Conservation (phyloP, 805 yeast species). For the Kluyveromyces siamensis region DNA sequence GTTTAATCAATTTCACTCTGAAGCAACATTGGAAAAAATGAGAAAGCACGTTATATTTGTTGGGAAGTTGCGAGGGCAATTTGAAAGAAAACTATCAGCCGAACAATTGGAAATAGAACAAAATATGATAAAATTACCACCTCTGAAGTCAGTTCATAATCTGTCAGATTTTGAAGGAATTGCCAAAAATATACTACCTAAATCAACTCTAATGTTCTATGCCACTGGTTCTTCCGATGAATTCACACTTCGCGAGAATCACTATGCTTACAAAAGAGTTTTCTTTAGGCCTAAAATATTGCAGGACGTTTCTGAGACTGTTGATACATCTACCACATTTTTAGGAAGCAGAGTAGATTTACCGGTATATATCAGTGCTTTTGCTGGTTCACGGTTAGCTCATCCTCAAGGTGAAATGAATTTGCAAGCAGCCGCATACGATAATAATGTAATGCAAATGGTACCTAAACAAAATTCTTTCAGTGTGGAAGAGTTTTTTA, state of each 20-base stretch:
- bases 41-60: slow-evolving; percentile 7
- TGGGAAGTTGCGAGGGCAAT: slow-evolving; percentile 11
- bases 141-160: slow-evolving; percentile 26
- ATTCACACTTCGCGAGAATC: slow-evolving; percentile 36
- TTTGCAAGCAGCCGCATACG: slow-evolving; percentile 11
- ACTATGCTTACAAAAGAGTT: slow-evolving; percentile 33
- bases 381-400: slow-evolving; percentile 37
- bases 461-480: slow-evolving; percentile 36
- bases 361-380: slow-evolving; percentile 43
- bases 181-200: slow-evolving; percentile 30
- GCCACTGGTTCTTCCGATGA: slow-evolving; percentile 45
- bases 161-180: slow-evolving; percentile 34
- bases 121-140: slow-evolving; percentile 19
- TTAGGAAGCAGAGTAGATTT: slow-evolving; percentile 37
- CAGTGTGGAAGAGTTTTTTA: slow-evolving; percentile 34
- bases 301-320: slow-evolving; percentile 24
- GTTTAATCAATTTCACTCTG: slow-evolving; percentile 30
- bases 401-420: slow-evolving; percentile 34
- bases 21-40: slow-evolving; percentile 11
- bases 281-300: slow-evolving; percentile 39
- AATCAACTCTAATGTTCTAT: slow-evolving; percentile 34
- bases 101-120: slow-evolving; percentile 13
- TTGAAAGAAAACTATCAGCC: slow-evolving; percentile 8
- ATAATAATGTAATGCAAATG: slow-evolving; percentile 39
- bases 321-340: slow-evolving; percentile 38